These are phyloP conservation scores for Xylaria sp. DNA, from an alignment of 2,329 filamentous ascomycete species.

Conservation along the genomic window DNA sequence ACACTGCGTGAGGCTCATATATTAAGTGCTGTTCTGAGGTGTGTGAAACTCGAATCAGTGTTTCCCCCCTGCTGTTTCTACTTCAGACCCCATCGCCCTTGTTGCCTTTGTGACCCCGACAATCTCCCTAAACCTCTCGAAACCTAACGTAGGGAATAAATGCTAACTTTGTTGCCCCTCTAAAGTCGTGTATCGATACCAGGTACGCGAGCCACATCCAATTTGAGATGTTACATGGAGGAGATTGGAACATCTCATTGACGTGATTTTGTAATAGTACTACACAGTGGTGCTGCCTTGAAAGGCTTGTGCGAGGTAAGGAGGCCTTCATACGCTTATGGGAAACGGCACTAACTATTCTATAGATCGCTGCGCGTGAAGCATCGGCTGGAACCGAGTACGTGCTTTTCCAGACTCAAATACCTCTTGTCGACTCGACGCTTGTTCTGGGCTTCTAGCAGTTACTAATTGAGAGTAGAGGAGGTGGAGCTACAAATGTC, in stretches of 20 bases:
- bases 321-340: neutral
- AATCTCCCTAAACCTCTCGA: neutral
- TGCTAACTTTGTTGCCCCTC: conserved; percentile 11
- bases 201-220: conserved; percentile 7
- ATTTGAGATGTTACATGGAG: neutral
- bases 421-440: no score
- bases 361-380: conserved; percentile 80
- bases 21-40: conserved; percentile 77
- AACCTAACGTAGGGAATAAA: neutral
- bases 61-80: neutral
- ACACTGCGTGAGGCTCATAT: conserved; percentile 92
- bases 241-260: neutral
- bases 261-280: conserved; percentile 7
- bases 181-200: conserved; percentile 28
- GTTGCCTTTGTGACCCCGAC: no score
- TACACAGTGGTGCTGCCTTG: conserved; percentile 80
- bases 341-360: neutral
- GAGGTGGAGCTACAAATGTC: conserved; percentile 89
- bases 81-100: neutral
- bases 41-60: conserved; percentile 9
- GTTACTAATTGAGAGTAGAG: conserved; percentile 39
- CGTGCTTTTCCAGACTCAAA: no score
- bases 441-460: no score
- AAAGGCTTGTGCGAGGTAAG: conserved; percentile 80
- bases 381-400: conserved; percentile 74